phyloP scores from a whole-genome alignment of 495 filamentous ascomycete species.

The Cudoniella acicularis region DNA sequence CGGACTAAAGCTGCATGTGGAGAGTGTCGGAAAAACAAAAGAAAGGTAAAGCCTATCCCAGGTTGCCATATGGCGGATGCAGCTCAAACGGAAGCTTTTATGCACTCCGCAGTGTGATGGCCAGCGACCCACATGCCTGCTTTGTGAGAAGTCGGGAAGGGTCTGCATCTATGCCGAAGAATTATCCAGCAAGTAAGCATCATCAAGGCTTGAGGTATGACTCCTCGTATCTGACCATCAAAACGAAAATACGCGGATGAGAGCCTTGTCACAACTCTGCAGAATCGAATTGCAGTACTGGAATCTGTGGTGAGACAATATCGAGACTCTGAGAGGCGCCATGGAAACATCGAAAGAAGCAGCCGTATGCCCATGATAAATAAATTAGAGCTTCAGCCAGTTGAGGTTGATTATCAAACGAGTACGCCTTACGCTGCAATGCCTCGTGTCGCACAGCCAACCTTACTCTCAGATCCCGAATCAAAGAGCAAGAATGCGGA shows the following conservation, averaged over 20 bases:
- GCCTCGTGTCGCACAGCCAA: not conserved
- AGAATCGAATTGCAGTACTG: not conserved
- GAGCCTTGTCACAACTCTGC: not conserved
- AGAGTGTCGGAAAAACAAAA: not conserved
- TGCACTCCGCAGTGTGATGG: not conserved
- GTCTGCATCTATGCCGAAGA: not conserved
- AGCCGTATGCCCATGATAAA: not conserved
- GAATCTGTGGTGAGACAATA: not conserved
- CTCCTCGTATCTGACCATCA: not conserved
- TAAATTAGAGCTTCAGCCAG: not conserved
- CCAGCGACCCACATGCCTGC: not conserved
- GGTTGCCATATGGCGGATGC: not conserved
- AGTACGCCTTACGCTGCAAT: not conserved
- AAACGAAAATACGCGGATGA: not conserved
- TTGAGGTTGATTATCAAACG: not conserved
- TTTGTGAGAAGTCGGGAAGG: not conserved
- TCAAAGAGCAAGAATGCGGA: not conserved
- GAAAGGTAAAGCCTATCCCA: not conserved
- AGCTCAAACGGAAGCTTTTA: not conserved
- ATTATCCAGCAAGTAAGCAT: not conserved
- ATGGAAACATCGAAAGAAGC: not conserved
- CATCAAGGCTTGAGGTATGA: not conserved
- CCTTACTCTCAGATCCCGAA: not conserved
- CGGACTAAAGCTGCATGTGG: not conserved
- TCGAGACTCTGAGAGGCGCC: not conserved